Base-by-base conservation (phyloP, 1,139 yeast genomes). In the Kluyveromyces sp. region DNA sequence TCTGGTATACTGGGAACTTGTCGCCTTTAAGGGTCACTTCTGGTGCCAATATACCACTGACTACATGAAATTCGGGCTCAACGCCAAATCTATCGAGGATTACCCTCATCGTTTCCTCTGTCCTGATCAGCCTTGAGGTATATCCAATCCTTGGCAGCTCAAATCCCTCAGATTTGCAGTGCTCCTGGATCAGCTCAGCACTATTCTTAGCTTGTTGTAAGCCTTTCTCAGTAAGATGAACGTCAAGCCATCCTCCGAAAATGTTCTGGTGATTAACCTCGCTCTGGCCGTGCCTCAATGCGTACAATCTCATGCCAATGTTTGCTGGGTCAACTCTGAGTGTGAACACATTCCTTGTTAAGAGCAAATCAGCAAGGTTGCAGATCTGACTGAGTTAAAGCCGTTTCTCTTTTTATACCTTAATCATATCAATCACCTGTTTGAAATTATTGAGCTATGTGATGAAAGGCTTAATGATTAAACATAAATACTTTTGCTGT, bases 171-270 rank as follows among this genome's bases (percentile, higher is more conserved):
- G 43, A 31, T 15, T 46, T 39, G 41, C 65, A 59, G 46, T 57
- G 58, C 18, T 65, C 53, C 18, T 54, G 48, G 22, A 83, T 73
- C 49, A 83, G 63, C 20, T 70, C 57, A 0, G 81, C 85, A 2
- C 87, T 82, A 43, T 71, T 63, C 8, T 57, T 57, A 1, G 94
- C 94, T 57, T 83, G 92, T 9, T 64, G 53, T 47, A 70, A 64
- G 2, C 94, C 94, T 48, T 74, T 74, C 1, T 66, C 71, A 3
- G 85, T 76, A 44, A 83, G 64, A 32, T 74, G 74, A 9, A 83
- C 77, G 61, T 84, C 92, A n/a, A 81, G 73, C 94, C 94, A 84
- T 1, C 94, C 94, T 56, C 92, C 82, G 60, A 84, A 84, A 49
- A 74, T 70, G 58, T 82, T 78, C 44, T 74, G 76, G 52, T 80